A percentile compares a stretch with the other conserved stretches of the same genome.
phyloP scores from a whole-genome alignment of 192 early-diverging fungal species.

The Coemansia umbellata region DNA sequence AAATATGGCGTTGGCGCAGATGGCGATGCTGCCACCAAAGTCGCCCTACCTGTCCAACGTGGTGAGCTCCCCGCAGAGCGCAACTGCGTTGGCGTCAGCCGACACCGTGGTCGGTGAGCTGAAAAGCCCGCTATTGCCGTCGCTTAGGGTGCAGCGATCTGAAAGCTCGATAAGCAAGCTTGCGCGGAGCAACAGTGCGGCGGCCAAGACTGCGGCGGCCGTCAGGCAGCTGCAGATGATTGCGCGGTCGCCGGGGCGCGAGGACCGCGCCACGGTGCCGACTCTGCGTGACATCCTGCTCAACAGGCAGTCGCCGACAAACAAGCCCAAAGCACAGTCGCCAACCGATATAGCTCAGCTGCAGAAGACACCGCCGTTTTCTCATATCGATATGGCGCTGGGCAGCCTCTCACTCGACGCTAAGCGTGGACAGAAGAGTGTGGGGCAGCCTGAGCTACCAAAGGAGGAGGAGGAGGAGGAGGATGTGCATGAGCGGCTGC shows the following conservation, averaged over 20 bases:
- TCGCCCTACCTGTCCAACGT: conserved; percentile 43
- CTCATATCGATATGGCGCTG: conserved; percentile 9
- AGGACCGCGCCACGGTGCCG: conserved; percentile 12
- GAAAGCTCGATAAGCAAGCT: conserved; percentile 10
- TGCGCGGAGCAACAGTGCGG: conserved; percentile 40
- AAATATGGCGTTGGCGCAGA: conserved; percentile 42
- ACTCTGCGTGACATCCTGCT: conserved; percentile 46
- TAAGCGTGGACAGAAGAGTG: conserved; percentile 8
- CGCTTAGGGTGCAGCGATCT: conserved; percentile 19
- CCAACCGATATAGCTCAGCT: too few species aligned
- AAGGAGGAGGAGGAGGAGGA: conserved; percentile 9
- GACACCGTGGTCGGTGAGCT: too few species aligned
- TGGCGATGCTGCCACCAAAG: conserved; percentile 44
- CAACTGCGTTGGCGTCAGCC: neutral
- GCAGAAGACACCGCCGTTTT: conserved; percentile 5
- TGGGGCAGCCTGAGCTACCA: neutral
- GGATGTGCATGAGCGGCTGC: conserved; percentile 35
- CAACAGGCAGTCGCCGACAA: conserved; percentile 19
- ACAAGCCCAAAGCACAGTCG: conserved; percentile 8
- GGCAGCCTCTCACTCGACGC: conserved; percentile 25
- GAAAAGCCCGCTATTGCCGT: neutral
- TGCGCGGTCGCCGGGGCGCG: conserved; percentile 15
- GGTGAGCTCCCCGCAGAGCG: neutral
- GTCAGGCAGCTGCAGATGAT: conserved; percentile 30
- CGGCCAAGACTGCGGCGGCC: conserved; percentile 39